phyloP scores from a whole-genome alignment of 192 early-diverging fungal genomes.

The Spizellomyces sp. region DNA sequence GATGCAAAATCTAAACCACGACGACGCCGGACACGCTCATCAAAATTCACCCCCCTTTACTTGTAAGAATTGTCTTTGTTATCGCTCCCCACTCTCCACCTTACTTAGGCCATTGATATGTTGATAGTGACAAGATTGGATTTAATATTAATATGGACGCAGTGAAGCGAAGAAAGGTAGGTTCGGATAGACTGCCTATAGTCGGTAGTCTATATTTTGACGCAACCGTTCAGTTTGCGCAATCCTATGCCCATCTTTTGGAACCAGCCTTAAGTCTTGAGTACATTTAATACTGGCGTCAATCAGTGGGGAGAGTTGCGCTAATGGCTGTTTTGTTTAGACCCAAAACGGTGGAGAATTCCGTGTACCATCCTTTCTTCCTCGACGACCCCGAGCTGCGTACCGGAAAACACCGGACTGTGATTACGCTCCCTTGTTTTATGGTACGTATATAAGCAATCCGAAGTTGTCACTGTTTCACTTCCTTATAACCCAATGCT shows the following conservation, averaged over 20 bases:
- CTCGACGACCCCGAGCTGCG: constrained; percentile 88
- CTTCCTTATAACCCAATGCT: constrained; percentile 1
- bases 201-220: no score
- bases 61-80: constrained; percentile 26
- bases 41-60: constrained; percentile 35
- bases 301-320: background rate
- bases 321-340: constrained; percentile 12
- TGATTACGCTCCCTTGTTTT: constrained; percentile 79
- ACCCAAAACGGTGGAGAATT: constrained; percentile 32
- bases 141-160: constrained; percentile 30
- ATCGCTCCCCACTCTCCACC: no score
- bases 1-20: constrained; percentile 30
- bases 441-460: constrained; percentile 51
- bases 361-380: constrained; percentile 75
- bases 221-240: constrained; percentile 14
- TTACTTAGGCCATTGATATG: background rate
- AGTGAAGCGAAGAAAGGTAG: constrained; percentile 40
- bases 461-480: background rate
- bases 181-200: no score
- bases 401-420: constrained; percentile 75
- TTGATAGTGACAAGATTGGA: constrained; percentile 27
- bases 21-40: constrained; percentile 27
- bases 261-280: constrained; percentile 20
- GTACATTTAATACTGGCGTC: background rate
- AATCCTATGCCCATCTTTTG: constrained; percentile 25